A percentile compares a stretch with the other conserved stretches of the same genome.
Conservation (phyloP, 2,329 filamentous ascomycete genomes). For the Coniochaeta sp. region DNA sequence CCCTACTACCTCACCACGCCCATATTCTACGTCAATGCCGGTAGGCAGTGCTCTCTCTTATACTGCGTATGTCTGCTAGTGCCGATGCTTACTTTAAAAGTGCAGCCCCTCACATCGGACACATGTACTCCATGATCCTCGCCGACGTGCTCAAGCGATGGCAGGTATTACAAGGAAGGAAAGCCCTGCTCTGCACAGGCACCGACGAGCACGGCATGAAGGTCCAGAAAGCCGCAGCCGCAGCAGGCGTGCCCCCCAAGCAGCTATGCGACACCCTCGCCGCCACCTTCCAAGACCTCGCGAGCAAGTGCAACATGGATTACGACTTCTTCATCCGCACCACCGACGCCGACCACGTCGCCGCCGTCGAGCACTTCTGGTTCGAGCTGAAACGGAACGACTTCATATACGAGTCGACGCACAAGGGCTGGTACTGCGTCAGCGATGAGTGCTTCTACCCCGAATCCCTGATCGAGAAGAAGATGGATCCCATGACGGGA, state of each 20-base stretch:
- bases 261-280: slow-evolving; percentile 85
- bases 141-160: slow-evolving; percentile 89
- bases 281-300: slow-evolving; percentile 70
- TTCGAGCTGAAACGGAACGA: slow-evolving; percentile 65
- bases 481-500: slow-evolving; percentile 72
- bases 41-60: slow-evolving; percentile 34
- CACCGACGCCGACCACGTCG: slow-evolving; percentile 72
- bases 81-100: not conserved
- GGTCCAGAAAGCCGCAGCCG: slow-evolving; percentile 77
- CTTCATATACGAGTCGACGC: slow-evolving; percentile 76
- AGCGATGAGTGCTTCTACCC: slow-evolving; percentile 97
- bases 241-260: slow-evolving; percentile 64
- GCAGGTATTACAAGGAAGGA: slow-evolving; percentile 65
- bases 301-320: slow-evolving; percentile 58
- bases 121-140: slow-evolving; percentile 84
- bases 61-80: not conserved
- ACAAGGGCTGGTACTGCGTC: slow-evolving; percentile 94
- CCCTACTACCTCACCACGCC: slow-evolving; percentile 94
- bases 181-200: slow-evolving; percentile 74
- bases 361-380: slow-evolving; percentile 89
- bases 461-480: slow-evolving; percentile 62
- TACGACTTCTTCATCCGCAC: slow-evolving; percentile 90
- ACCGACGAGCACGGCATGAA: slow-evolving; percentile 99
- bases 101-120: slow-evolving; percentile 83
- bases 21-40: slow-evolving; percentile 98